Conservation (phyloP, 345 rosid species). For the Camelina hispida region DNA sequence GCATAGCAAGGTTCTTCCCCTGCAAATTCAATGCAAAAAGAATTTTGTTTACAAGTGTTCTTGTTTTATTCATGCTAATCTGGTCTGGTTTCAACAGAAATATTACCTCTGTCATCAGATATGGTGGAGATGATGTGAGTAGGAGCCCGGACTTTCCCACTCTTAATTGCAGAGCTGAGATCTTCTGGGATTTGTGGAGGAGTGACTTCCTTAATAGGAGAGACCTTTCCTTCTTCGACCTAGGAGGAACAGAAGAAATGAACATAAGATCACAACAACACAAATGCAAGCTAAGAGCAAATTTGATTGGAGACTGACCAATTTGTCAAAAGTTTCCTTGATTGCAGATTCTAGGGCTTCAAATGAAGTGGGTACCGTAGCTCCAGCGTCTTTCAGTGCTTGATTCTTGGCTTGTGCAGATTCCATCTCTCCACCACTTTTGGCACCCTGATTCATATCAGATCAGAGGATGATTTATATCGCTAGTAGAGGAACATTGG, state of each 20-base stretch:
- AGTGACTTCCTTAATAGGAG: conserved; percentile 73
- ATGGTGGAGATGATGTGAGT: conserved; percentile 97
- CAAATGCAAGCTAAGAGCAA: conserved; percentile 31
- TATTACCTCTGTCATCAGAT: conserved; percentile 91
- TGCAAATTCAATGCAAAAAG: conserved; percentile 39
- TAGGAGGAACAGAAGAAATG: conserved; percentile 25
- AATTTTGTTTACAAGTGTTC: conserved; percentile 14
- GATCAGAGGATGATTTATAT: conserved; percentile 22
- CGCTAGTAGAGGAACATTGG: not conserved
- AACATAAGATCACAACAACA: conserved; percentile 22
- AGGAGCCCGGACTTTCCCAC: conserved; percentile 97
- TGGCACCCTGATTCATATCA: conserved; percentile 75
- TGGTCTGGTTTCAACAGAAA: not conserved
- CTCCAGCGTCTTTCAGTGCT: conserved; percentile 87
- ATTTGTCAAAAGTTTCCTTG: conserved; percentile 85
- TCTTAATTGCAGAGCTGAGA: conserved; percentile 87
- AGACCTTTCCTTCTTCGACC: conserved; percentile 80
- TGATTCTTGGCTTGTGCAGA: conserved; percentile 99
- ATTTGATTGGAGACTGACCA: conserved; percentile 57
- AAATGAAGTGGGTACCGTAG: conserved; percentile 90
- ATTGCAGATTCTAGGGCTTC: conserved; percentile 80
- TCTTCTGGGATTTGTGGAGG: conserved; percentile 98
- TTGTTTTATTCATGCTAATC: not conserved
- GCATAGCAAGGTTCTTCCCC: conserved; percentile 99
- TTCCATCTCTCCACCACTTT: conserved; percentile 97